Evolutionary conservation across 192 early-diverging fungal species (phyloP), one percentile per base, ranked within the genome.

Genomic region (Fimicolochytrium jonesii): DNA sequence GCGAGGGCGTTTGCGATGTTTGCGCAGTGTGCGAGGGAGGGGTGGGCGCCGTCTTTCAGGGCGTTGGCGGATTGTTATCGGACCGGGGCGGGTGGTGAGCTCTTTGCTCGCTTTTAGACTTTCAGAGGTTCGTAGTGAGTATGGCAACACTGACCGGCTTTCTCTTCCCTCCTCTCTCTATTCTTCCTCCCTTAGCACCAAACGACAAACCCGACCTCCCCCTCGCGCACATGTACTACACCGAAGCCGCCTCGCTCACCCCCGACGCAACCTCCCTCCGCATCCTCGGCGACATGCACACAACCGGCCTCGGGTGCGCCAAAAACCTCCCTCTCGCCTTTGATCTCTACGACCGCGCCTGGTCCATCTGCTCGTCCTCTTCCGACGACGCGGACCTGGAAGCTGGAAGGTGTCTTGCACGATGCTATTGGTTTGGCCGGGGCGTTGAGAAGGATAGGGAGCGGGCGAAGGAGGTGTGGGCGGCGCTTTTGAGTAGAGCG

Each of bases 41-140:
- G 59, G 25, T 4, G 23, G 23, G 25, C 48, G 17, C 59, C 59
- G 10, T 61, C 59, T 22, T 51, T 32, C 33, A 22, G 34, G 26
- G 45, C 47, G n/a, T 28, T 61, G n/a, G 59, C 59, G 28, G 59
- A 61, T 6, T 61, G 59, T 31, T 61, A 61, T 31, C 59, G 59
- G 17, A 61, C 59, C 18, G 59, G 59, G 20, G 11, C 22, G 11
- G 59, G 59, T 2, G 9, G 37, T 39, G 17, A 39, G 37, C 37
- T 39, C 37, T 39, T 9, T 39, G 37, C 10, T 39, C 9, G 37
- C 10, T 39, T 17, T 9, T 39, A 11, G 10, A 17, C 17, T 39
- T 39, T 9, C 37, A 9, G 17, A 9, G 37, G 37, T 17, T 39
- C 9, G 37, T 9, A 39, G 17, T 11, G 9, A 17, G 10, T 39